Conservation (phyloP, 768 basidiomycete species). For the Pisolithus marmoratus region DNA sequence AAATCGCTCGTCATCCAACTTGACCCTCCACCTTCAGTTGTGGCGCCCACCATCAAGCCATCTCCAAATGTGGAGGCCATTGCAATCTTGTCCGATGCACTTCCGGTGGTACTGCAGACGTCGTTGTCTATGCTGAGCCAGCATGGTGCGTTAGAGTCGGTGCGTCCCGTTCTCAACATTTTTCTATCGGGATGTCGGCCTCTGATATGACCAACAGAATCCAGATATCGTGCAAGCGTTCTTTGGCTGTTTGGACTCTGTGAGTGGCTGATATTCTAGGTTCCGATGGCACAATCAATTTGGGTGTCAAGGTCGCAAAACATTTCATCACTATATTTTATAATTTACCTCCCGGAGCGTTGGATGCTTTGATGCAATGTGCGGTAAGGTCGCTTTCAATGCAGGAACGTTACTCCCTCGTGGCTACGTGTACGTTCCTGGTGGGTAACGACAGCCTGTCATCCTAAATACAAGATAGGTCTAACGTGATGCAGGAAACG, state of each 20-base stretch:
- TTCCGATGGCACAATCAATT: background rate
- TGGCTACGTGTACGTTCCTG: conserved; percentile 75
- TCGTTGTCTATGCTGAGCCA: conserved; percentile 48
- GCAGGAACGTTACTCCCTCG: conserved; percentile 83
- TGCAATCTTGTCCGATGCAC: conserved; percentile 45
- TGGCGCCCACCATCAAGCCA: conserved; percentile 38
- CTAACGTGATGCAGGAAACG: conserved; percentile 39
- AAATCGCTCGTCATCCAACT: conserved; percentile 78
- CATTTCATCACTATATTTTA: conserved; percentile 60
- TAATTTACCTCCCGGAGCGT: conserved; percentile 53
- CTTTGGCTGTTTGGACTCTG: conserved; percentile 76
- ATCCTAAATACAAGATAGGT: background rate
- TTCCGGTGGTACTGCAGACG: conserved; percentile 56
- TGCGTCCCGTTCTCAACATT: conserved; percentile 30
- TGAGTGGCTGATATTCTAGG: conserved; percentile 27
- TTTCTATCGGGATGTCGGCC: background rate
- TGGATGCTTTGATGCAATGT: conserved; percentile 67
- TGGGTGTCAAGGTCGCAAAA: conserved; percentile 36
- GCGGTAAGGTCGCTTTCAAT: conserved; percentile 60
- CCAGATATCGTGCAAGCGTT: conserved; percentile 90
- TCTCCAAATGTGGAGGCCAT: conserved; percentile 52
- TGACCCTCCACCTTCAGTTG: conserved; percentile 55
- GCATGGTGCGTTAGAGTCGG: conserved; percentile 64
- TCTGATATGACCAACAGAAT: conserved; percentile 44
- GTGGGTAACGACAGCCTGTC: conserved; percentile 41